A percentile compares a stretch with the other conserved stretches of the same genome.
These are phyloP conservation scores for Aeschynomene evenia DNA, from an alignment of 306 rosid genomes.

Conservation along the genomic window DNA sequence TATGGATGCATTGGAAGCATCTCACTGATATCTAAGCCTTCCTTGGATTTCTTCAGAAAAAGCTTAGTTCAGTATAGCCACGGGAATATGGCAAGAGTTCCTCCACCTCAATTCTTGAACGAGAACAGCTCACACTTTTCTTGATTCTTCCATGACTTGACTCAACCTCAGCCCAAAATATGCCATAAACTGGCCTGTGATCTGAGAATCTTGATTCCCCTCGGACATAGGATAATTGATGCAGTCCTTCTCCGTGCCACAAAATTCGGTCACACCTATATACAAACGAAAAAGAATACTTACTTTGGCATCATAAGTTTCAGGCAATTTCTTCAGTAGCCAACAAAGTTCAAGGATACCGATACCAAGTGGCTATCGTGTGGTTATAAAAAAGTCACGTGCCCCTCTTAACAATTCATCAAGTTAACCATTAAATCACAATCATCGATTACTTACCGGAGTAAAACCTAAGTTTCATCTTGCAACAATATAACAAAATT, in stretches of 20 bases:
- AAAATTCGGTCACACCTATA: constrained; percentile 97
- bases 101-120: constrained; percentile 82
- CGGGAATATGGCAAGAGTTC: constrained; percentile 87
- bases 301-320: constrained; percentile 26
- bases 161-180: constrained; percentile 97
- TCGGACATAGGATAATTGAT: constrained; percentile 90
- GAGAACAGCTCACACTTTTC: constrained; percentile 85
- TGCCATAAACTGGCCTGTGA: constrained; percentile 90
- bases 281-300: constrained; percentile 8
- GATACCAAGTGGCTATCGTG: no score
- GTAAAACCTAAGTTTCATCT: constrained; percentile 2
- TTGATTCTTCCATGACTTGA: constrained; percentile 73
- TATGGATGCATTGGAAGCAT: constrained; percentile 11
- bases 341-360: no score
- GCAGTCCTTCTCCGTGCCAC: constrained; percentile 98
- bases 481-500: not conserved
- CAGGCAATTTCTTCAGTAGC: no score
- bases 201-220: constrained; percentile 96
- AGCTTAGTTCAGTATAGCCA: constrained; percentile 94
- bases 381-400: no score
- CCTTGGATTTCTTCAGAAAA: constrained; percentile 65
- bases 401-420: no score
- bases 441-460: no score
- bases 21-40: constrained; percentile 34
- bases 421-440: no score